phyloP scores from a whole-genome alignment of 192 early-diverging fungal genomes.

The Radiomyces spectabilis region DNA sequence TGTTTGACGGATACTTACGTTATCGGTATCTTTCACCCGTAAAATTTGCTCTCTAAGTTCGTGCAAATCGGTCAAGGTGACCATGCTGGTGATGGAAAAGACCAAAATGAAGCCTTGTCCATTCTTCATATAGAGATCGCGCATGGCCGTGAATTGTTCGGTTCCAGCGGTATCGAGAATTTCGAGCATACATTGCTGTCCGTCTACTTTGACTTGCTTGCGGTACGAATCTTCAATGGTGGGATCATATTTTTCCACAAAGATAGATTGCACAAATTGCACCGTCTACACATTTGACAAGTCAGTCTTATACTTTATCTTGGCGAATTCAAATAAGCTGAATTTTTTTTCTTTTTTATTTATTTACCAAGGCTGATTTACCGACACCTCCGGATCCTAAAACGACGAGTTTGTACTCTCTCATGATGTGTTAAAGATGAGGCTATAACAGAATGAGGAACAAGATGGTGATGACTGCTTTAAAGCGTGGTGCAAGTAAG shows the following conservation, averaged over 20 bases:
- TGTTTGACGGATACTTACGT: too few species aligned
- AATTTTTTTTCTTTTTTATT: too few species aligned
- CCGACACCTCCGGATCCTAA: slow-evolving; percentile 87
- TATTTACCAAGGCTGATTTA: slow-evolving; percentile 78
- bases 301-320: too few species aligned
- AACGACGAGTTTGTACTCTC: slow-evolving; percentile 95
- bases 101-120: slow-evolving; percentile 88
- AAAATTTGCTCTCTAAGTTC: slow-evolving; percentile 66
- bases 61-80: slow-evolving; percentile 73
- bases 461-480: too few species aligned
- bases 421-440: too few species aligned
- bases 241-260: slow-evolving; percentile 91
- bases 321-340: too few species aligned
- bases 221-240: slow-evolving; percentile 91
- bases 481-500: too few species aligned
- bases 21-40: slow-evolving; percentile 72
- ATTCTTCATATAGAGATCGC: slow-evolving; percentile 86
- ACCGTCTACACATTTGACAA: slow-evolving; percentile 49
- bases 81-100: slow-evolving; percentile 67
- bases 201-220: slow-evolving; percentile 81
- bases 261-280: slow-evolving; percentile 88
- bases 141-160: slow-evolving; percentile 57
- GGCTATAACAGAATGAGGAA: too few species aligned
- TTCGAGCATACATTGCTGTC: slow-evolving; percentile 75
- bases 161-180: slow-evolving; percentile 90